Evolutionary conservation across 164 flowering plant genomes (phyloP).

Genomic region (Vitis amurensis): DNA sequence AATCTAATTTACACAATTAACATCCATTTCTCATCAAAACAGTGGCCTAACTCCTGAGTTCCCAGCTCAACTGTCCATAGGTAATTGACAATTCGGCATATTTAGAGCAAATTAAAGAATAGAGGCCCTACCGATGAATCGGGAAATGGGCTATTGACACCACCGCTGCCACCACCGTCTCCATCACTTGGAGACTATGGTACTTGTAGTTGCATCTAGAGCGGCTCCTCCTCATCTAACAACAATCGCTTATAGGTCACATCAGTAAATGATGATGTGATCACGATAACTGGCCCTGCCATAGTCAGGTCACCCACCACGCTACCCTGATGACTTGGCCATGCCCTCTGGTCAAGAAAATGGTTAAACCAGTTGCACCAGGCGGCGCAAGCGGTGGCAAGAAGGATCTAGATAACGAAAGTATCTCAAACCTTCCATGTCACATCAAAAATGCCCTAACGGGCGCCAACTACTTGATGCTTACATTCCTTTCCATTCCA

Average conservation of each 20-base stretch:
- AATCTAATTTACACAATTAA: neutral
- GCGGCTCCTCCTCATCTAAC: constrained; percentile 45
- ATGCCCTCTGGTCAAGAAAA: too few relatives aligned
- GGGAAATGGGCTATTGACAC: neutral
- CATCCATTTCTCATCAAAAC: constrained; percentile 21
- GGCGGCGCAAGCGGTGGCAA: rapidly evolving
- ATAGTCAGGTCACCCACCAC: constrained; percentile 31
- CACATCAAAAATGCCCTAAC: constrained; percentile 42
- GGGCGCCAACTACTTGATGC: constrained; percentile 34
- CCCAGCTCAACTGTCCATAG: constrained; percentile 62
- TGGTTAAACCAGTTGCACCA: too few relatives aligned
- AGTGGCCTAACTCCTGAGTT: constrained; percentile 46
- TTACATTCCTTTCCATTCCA: constrained; percentile 19
- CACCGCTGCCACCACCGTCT: constrained; percentile 6
- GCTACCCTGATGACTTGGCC: rapidly evolving
- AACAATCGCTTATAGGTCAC: constrained; percentile 57
- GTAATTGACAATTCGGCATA: constrained; percentile 50
- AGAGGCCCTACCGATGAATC: constrained; percentile 37
- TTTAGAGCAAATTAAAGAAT: constrained; percentile 54
- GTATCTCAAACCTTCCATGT: constrained; percentile 51
- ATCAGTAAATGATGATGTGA: constrained; percentile 51
- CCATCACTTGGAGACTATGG: neutral
- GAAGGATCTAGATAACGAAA: too few relatives aligned
- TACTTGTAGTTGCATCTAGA: constrained; percentile 25
- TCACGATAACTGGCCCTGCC: constrained; percentile 56